Evolutionary conservation across 225 moss, liverwort and hornwort genomes (phyloP).

Genomic region (Pseudoscleropodium purum): DNA sequence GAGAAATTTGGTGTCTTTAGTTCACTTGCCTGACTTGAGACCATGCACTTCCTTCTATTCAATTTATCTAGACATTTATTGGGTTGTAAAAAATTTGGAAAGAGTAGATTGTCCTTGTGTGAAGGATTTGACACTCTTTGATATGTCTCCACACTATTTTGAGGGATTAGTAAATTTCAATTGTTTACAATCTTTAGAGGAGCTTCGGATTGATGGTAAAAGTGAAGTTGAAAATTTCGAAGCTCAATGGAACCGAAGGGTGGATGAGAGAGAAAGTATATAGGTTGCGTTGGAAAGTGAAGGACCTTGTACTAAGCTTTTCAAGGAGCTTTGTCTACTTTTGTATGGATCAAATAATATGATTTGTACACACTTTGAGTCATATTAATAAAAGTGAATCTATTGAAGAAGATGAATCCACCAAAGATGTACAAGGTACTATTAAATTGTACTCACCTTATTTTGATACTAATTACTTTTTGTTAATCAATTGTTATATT

Average conservation of each 20-base stretch:
- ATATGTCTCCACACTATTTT: rapidly evolving
- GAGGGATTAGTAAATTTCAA: background rate
- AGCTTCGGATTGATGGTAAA: rapidly evolving
- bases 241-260: rapidly evolving
- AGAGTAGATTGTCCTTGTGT: background rate
- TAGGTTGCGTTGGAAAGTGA: too few relatives aligned
- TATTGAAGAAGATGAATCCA: too few relatives aligned
- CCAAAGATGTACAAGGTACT: too few relatives aligned
- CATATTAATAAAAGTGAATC: too few relatives aligned
- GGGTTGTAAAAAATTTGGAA: rapidly evolving
- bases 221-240: rapidly evolving
- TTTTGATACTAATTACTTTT: too few relatives aligned
- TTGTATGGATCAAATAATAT: too few relatives aligned
- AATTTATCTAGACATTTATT: rapidly evolving
- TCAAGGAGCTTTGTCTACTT: too few relatives aligned
- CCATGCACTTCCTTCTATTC: background rate
- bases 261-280: too few relatives aligned
- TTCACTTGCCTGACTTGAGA: background rate
- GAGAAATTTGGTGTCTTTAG: rapidly evolving
- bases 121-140: rapidly evolving
- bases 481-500: background rate
- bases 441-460: too few relatives aligned
- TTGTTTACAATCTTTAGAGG: background rate
- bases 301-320: too few relatives aligned
- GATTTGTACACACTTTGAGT: too few relatives aligned